Evolutionary conservation across 2,329 filamentous ascomycete genomes (phyloP).

Genomic region (Ceratocystis cacaofunesta): DNA sequence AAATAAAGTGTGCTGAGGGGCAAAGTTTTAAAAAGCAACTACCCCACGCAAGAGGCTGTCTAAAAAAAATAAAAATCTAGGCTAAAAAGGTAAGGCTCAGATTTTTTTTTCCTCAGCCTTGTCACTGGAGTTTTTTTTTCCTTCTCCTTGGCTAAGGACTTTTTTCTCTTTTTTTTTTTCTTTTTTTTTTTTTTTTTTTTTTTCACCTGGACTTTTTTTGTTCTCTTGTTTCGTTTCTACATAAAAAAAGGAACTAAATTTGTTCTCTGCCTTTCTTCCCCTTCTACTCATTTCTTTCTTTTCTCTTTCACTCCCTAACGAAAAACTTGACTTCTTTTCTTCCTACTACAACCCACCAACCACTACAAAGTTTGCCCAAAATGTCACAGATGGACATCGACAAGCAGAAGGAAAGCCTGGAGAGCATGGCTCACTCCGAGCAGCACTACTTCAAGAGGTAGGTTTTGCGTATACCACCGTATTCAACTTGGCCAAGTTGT

Average conservation of each 20-base stretch:
- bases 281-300: not conserved
- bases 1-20: no score
- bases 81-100: not conserved
- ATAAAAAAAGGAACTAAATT: not conserved
- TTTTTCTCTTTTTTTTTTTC: not conserved
- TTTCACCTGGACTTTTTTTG: not conserved
- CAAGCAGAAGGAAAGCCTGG: constrained; percentile 47
- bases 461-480: constrained; percentile 17
- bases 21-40: not conserved
- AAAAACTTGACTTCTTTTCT: constrained; percentile 6
- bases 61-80: not conserved
- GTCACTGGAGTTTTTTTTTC: not conserved
- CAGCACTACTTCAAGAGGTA: constrained; percentile 99
- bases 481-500: not conserved
- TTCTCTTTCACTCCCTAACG: not conserved
- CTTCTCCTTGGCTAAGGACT: not conserved
- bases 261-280: not conserved
- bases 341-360: not conserved
- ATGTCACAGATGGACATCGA: constrained; percentile 45
- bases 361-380: constrained; percentile 18
- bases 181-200: not conserved
- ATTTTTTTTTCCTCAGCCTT: not conserved
- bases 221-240: not conserved
- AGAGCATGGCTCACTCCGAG: constrained; percentile 78
- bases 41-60: not conserved